These are phyloP conservation scores for Capsella rubella DNA, from an alignment of 441 rosid genomes.

Conservation along the genomic window DNA sequence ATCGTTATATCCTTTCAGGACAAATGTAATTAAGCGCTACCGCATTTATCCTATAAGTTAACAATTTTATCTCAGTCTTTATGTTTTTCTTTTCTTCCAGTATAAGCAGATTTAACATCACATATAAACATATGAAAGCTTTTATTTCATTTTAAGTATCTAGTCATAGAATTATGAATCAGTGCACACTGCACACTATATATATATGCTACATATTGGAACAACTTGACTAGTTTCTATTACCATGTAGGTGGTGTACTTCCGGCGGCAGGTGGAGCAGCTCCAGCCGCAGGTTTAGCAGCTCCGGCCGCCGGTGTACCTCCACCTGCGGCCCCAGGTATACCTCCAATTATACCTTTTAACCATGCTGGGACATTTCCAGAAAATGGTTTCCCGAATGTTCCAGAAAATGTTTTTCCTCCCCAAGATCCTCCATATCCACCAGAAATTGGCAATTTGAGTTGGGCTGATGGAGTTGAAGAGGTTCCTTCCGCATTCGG, in stretches of 20 bases:
- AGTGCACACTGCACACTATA: background rate
- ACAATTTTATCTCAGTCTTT: background rate
- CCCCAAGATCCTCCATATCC: conserved; percentile 18
- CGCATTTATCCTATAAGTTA: background rate
- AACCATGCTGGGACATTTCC: background rate
- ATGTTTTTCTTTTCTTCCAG: background rate
- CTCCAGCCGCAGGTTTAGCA: background rate
- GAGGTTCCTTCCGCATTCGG: background rate
- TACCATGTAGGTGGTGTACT: background rate
- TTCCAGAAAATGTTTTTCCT: conserved; percentile 9
- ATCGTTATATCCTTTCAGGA: conserved; percentile 15
- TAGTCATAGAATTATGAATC: background rate
- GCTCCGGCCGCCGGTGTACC: background rate
- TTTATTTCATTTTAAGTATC: background rate
- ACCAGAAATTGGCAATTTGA: conserved; percentile 11
- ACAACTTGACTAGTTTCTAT: background rate
- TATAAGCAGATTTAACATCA: background rate
- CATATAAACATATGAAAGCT: background rate
- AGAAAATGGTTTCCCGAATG: background rate
- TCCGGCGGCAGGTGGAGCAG: background rate
- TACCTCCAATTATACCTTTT: background rate
- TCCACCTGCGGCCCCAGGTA: background rate
- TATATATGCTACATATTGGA: background rate
- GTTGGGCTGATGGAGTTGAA: background rate
- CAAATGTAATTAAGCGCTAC: conserved; percentile 8